These are phyloP conservation scores for Ligustrum vulgare DNA, from an alignment of 257 asterid species.

Conservation along the genomic window DNA sequence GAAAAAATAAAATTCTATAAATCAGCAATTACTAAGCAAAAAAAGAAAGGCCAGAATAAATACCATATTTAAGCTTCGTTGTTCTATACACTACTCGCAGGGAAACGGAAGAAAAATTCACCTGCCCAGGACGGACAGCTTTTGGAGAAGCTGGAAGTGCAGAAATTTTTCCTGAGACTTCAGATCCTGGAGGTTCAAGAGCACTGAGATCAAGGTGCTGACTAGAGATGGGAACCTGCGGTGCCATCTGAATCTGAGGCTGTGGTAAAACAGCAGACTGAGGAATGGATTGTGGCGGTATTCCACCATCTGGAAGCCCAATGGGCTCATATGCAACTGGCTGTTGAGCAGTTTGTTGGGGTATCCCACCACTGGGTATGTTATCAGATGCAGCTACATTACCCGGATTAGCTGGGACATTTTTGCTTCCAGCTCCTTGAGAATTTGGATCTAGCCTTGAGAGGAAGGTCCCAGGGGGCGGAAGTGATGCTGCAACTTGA, in stretches of 20 bases:
- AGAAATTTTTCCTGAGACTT: conserved; percentile 47
- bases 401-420: conserved; percentile 51
- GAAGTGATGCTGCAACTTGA: conserved; percentile 80
- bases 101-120: conserved; percentile 30
- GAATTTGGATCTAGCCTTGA: conserved; percentile 69
- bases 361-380: conserved; percentile 72
- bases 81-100: conserved; percentile 6
- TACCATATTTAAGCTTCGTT: neutral
- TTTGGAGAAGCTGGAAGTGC: conserved; percentile 78
- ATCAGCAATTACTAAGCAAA: neutral
- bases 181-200: conserved; percentile 82
- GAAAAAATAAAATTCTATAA: neutral
- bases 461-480: conserved; percentile 80
- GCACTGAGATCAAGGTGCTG: conserved; percentile 98
- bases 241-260: conserved; percentile 38
- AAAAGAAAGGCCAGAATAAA: neutral
- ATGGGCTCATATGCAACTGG: conserved; percentile 49
- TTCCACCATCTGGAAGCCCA: conserved; percentile 88
- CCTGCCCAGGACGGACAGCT: conserved; percentile 99
- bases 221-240: conserved; percentile 45
- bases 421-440: conserved; percentile 48
- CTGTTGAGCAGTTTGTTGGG: conserved; percentile 75
- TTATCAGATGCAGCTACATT: conserved; percentile 42
- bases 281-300: conserved; percentile 67
- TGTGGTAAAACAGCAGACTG: conserved; percentile 50